These are phyloP conservation scores for Akanthomyces dipterigenus DNA, from an alignment of 2,329 filamentous ascomycete species.

Conservation along the genomic window DNA sequence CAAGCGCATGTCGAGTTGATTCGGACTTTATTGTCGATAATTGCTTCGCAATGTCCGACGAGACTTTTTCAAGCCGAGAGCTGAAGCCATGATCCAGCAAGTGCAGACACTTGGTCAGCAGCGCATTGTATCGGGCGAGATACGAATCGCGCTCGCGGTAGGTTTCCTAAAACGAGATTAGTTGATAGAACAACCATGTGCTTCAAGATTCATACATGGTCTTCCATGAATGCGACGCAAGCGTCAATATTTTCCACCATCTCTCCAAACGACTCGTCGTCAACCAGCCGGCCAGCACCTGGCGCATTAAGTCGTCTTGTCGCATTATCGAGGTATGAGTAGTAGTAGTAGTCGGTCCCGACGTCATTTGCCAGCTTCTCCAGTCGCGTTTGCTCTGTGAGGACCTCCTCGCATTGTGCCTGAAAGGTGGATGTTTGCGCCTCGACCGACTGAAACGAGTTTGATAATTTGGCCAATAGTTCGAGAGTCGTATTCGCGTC, in stretches of 20 bases:
- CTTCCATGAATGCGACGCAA: constrained; percentile 87
- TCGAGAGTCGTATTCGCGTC: constrained; percentile 72
- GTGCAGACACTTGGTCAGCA: constrained; percentile 63
- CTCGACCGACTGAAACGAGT: constrained; percentile 83
- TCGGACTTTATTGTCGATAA: constrained; percentile 50
- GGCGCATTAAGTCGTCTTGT: constrained; percentile 88
- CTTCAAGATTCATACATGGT: constrained; percentile 54
- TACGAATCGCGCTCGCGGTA: constrained; percentile 88
- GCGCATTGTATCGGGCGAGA: constrained; percentile 75
- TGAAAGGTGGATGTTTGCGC: constrained; percentile 89
- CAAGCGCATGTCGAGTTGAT: constrained; percentile 51
- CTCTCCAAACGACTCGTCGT: constrained; percentile 76
- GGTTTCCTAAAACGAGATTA: constrained; percentile 48
- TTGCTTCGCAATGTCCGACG: constrained; percentile 48
- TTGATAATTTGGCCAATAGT: constrained; percentile 70
- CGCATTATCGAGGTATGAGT: constrained; percentile 85
- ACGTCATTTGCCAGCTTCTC: constrained; percentile 76
- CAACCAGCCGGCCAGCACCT: constrained; percentile 77
- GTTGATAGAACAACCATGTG: background rate
- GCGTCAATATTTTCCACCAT: constrained; percentile 83
- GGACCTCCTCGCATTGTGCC: constrained; percentile 80
- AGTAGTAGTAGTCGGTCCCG: constrained; percentile 86
- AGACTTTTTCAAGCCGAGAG: constrained; percentile 44
- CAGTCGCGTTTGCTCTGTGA: constrained; percentile 74
- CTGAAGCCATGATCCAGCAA: constrained; percentile 53